These are phyloP conservation scores for Saccharomyces jurei DNA, from an alignment of 805 yeast genomes.

Conservation along the genomic window DNA sequence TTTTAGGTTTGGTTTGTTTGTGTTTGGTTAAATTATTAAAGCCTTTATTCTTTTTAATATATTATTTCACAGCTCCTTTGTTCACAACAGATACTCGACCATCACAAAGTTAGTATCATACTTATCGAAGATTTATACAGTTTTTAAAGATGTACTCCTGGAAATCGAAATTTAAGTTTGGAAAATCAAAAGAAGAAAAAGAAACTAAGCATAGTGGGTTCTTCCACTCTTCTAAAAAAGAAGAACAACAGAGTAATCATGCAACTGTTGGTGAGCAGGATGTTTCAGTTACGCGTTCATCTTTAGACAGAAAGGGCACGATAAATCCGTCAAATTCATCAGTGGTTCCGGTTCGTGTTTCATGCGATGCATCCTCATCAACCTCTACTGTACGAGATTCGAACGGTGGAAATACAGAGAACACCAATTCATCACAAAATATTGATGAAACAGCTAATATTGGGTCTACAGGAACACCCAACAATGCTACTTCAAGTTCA, in stretches of 20 bases:
- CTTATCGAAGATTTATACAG: not conserved
- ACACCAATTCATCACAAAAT: not conserved
- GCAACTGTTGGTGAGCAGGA: not conserved
- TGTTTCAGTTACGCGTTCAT: conserved; percentile 3
- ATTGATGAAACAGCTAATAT: not conserved
- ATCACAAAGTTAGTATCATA: not conserved
- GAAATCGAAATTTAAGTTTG: conserved; percentile 30
- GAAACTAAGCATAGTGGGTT: conserved; percentile 6
- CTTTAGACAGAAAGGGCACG: conserved; percentile 23
- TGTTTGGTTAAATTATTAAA: not conserved
- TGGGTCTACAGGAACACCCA: conserved; percentile 4
- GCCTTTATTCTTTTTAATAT: not conserved
- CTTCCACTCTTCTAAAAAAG: conserved; percentile 1
- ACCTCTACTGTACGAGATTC: conserved; percentile 15
- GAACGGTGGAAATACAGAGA: conserved; percentile 4
- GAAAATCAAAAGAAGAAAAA: conserved; percentile 27
- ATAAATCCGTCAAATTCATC: conserved; percentile 24
- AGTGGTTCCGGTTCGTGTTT: conserved; percentile 21
- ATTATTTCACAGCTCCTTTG: not conserved
- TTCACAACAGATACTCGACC: not conserved
- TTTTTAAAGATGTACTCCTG: conserved; percentile 24
- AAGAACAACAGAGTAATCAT: not conserved
- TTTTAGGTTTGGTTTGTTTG: not conserved
- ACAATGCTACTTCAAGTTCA: conserved; percentile 16
- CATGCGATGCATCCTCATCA: conserved; percentile 20